Conservation (phyloP, 495 filamentous ascomycete species). For the Chlorociboria aeruginascens region DNA sequence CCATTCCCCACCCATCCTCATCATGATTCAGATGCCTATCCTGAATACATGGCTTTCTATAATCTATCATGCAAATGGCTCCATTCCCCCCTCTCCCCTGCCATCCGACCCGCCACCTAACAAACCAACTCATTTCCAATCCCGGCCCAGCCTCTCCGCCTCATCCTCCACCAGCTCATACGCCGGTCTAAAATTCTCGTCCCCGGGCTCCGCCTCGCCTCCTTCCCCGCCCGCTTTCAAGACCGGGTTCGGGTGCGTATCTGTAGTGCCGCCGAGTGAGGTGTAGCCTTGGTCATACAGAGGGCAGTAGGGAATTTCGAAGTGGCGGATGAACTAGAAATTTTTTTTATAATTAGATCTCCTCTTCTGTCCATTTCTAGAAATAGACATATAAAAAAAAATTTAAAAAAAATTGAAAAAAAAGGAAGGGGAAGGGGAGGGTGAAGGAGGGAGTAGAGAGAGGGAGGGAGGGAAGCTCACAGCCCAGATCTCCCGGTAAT, state of each 20-base stretch:
- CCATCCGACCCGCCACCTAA: too few species aligned
- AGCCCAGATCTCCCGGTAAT: slow-evolving; percentile 90
- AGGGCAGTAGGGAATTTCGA: slow-evolving; percentile 67
- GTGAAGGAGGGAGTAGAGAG: background rate
- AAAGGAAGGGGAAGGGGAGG: background rate
- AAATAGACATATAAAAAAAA: too few species aligned
- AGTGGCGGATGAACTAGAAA: slow-evolving; percentile 75
- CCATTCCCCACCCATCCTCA: too few species aligned
- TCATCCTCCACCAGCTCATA: slow-evolving; percentile 77
- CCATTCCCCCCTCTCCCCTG: too few species aligned
- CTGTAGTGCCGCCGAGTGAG: slow-evolving; percentile 73
- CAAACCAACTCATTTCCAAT: slow-evolving; percentile 22
- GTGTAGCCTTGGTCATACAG: slow-evolving; percentile 79
- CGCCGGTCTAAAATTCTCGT: slow-evolving; percentile 56
- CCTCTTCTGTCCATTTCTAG: too few species aligned
- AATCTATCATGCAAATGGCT: too few species aligned
- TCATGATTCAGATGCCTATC: too few species aligned
- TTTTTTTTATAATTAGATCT: too few species aligned
- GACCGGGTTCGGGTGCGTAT: slow-evolving; percentile 82
- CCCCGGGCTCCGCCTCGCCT: slow-evolving; percentile 4
- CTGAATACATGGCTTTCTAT: too few species aligned
- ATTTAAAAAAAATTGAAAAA: too few species aligned
- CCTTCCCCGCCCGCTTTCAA: slow-evolving; percentile 35
- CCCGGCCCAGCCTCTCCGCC: slow-evolving; percentile 75
- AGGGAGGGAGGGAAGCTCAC: slow-evolving; percentile 31